Evolutionary conservation across 768 basidiomycete genomes (phyloP).

Genomic region (Macrolepiota fuliginosa): DNA sequence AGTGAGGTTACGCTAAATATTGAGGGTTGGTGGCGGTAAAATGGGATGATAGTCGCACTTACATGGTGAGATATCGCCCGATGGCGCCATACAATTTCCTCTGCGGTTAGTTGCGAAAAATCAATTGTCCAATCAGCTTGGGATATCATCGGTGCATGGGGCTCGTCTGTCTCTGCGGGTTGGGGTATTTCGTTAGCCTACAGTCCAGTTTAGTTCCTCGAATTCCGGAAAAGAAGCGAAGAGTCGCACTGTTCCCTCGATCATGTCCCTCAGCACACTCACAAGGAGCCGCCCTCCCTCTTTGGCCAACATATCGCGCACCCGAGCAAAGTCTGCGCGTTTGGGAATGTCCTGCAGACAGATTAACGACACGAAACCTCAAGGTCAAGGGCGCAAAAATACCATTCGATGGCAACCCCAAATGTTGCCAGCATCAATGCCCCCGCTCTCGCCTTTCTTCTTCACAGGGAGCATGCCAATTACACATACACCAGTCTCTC

Average conservation of each 20-base stretch:
- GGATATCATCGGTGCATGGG: constrained; percentile 61
- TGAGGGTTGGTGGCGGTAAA: constrained; percentile 32
- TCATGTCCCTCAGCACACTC: constrained; percentile 64
- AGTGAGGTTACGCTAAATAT: constrained; percentile 15
- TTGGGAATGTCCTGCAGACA: constrained; percentile 23
- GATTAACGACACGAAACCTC: background rate
- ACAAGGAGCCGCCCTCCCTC: constrained; percentile 73
- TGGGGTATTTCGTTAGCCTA: constrained; percentile 55
- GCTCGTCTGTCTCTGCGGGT: constrained; percentile 27
- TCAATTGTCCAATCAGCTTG: constrained; percentile 50
- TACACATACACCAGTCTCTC: constrained; percentile 76
- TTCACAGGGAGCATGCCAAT: constrained; percentile 59
- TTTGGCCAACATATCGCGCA: constrained; percentile 59
- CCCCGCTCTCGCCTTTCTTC: constrained; percentile 33
- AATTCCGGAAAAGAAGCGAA: background rate
- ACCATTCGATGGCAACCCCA: constrained; percentile 60
- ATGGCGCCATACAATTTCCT: constrained; percentile 49
- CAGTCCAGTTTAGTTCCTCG: background rate
- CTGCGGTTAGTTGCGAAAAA: constrained; percentile 56
- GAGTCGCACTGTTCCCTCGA: constrained; percentile 32
- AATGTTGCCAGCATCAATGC: constrained; percentile 78
- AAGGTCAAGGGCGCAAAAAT: constrained; percentile 21
- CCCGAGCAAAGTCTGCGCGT: constrained; percentile 45
- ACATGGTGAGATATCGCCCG: constrained; percentile 75
- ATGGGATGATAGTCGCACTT: constrained; percentile 14